Base-by-base conservation (phyloP, 2,329 filamentous ascomycete species). In the Trichoderma simmonsii region DNA sequence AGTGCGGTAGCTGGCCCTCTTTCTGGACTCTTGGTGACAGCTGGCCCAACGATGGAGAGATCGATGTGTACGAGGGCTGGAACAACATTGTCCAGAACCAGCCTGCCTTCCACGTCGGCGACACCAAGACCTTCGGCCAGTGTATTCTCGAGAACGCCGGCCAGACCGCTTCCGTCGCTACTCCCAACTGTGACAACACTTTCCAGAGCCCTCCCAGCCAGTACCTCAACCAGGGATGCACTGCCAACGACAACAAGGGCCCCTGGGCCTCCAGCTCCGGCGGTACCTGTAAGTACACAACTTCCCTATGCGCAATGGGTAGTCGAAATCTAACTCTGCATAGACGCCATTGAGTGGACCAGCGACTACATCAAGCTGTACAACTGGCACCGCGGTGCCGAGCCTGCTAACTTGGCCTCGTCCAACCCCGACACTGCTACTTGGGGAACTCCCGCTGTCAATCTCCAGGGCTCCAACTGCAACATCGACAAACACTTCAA, bases 1-100 rank as follows among this genome's bases (percentile, higher is more conserved):
- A 85, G 57, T 94, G 92, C 76, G 92, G 92, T 65, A 85, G 87
- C 8, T 94, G 92, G 92, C 92, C 92, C 4, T 90, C 91, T 82
- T 86, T 91, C 80, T 88, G 86, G 86, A 83, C 85, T 68, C 83
- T 83, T 62, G 86, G 86, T 36, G 75, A 80, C 43, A 79, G 84
- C 74, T 92, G 90, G 90, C 90, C 90, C 12, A 80, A 79, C 28
- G 83, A 84, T 72, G 91, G 90, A 72, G 90, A 92, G 80, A 85
- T 92, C 74, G 90, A 92, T 77, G 88, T 93, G 73, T 88, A 91
- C 75, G 90, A 93, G 82, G 87, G 87, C 66, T 90, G 90, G 79
- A 91, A 92, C 80, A 77, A 83, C 64, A 83, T 86, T 43, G 74
- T 79, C 4, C 80, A 80, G 68, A 90, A 92, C 80, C 81, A 83